A percentile compares a stretch with the other conserved stretches of the same genome.
phyloP scores from a whole-genome alignment of 208 protist genomes.

The Jaenimonas drosophilae region DNA sequence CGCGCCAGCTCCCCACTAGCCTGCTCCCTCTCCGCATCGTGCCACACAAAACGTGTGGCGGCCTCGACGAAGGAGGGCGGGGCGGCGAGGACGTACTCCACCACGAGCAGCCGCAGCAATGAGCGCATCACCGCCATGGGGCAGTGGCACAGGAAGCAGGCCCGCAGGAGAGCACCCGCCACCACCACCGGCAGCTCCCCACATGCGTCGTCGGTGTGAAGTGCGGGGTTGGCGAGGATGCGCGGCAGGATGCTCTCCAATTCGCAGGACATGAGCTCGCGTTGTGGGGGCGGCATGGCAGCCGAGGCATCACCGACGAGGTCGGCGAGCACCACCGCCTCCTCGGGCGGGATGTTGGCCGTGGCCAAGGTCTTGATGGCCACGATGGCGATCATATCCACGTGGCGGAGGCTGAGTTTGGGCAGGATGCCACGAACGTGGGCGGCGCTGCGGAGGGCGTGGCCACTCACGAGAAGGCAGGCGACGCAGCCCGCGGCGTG shows the following conservation, averaged over 20 bases:
- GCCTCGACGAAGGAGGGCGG: neutral
- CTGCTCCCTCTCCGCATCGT: neutral
- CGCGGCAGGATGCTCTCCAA: neutral
- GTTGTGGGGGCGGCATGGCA: too few relatives aligned
- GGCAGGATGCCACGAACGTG: too few relatives aligned
- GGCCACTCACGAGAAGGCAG: slow-evolving; percentile 25
- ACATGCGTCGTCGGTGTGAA: too few relatives aligned
- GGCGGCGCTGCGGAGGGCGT: too few relatives aligned
- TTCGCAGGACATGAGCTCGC: too few relatives aligned
- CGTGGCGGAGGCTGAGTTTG: too few relatives aligned
- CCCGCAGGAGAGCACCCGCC: neutral
- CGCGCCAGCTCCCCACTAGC: too few relatives aligned
- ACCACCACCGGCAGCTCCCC: slow-evolving; percentile 5
- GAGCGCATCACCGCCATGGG: slow-evolving; percentile 2
- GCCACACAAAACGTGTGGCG: neutral
- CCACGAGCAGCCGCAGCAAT: slow-evolving; percentile 4
- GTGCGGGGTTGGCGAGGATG: slow-evolving; percentile 3
- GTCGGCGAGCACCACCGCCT: too few relatives aligned
- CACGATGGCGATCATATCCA: too few relatives aligned
- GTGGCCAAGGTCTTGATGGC: too few relatives aligned
- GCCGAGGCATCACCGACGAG: too few relatives aligned
- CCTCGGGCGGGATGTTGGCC: too few relatives aligned
- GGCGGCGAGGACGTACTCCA: slow-evolving; percentile 5
- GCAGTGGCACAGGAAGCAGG: slow-evolving; percentile 4
- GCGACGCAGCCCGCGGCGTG: slow-evolving; percentile 53